phyloP scores from a whole-genome alignment of 345 rosid species.

The Kandelia obovata region DNA sequence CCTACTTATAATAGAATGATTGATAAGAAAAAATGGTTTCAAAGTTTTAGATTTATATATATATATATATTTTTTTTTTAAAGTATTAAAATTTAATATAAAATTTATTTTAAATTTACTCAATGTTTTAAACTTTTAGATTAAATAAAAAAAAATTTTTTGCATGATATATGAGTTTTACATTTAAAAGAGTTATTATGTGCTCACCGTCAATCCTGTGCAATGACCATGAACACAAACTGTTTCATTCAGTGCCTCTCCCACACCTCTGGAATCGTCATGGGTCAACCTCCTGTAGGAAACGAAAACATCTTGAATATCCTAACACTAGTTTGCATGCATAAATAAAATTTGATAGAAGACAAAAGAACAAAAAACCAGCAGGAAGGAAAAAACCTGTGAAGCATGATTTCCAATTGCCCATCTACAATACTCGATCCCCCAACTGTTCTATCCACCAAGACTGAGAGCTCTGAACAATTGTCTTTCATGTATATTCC shows the following conservation, averaged over 20 bases:
- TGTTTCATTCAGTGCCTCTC: conserved; percentile 85
- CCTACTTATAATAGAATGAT: no score
- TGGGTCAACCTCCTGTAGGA: conserved; percentile 59
- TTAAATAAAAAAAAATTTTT: no score
- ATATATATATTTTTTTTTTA: no score
- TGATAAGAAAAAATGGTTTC: no score
- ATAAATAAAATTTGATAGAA: not conserved
- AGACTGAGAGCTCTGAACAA: conserved; percentile 63
- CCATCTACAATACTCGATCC: conserved; percentile 83
- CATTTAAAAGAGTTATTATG: not conserved
- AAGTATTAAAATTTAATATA: no score
- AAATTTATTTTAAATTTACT: no score
- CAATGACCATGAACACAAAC: conserved; percentile 65
- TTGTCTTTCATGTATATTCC: conserved; percentile 76
- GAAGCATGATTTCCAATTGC: conserved; percentile 85
- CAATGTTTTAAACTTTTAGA: no score
- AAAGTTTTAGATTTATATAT: no score
- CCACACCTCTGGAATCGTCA: conserved; percentile 87
- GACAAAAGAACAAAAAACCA: conserved; percentile 9
- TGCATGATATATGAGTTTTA: no score
- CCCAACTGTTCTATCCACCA: conserved; percentile 85
- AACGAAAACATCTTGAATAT: not conserved
- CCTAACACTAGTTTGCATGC: not conserved
- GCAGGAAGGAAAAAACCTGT: conserved; percentile 42
- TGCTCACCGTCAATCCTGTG: conserved; percentile 80